These are phyloP conservation scores for Typha latifolia DNA, from an alignment of 176 grass and related monocot genomes.

Conservation along the genomic window DNA sequence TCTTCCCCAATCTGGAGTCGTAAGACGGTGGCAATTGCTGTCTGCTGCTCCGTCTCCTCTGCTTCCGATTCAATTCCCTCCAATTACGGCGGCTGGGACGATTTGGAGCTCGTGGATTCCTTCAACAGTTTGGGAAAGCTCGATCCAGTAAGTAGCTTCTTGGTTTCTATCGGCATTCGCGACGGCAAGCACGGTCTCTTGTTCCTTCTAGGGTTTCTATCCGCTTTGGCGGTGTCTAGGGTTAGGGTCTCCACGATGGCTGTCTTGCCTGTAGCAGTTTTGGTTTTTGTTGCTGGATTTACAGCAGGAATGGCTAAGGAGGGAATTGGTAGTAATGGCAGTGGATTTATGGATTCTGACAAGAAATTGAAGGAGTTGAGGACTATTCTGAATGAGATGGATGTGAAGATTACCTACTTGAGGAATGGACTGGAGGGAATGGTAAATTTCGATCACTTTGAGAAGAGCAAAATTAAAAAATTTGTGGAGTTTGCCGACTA, in stretches of 20 bases:
- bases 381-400: conserved; percentile 44
- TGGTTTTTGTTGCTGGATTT: conserved; percentile 55
- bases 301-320: conserved; percentile 17
- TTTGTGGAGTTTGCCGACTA: conserved; percentile 35
- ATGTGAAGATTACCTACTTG: conserved; percentile 35
- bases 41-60: neutral
- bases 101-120: conserved; percentile 30
- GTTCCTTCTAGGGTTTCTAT: conserved; percentile 37
- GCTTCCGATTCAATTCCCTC: conserved; percentile 15
- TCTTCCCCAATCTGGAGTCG: neutral
- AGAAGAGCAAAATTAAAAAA: conserved; percentile 8
- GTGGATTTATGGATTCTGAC: conserved; percentile 14
- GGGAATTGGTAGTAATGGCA: neutral
- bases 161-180: conserved; percentile 23
- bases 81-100: conserved; percentile 62
- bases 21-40: neutral
- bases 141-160: conserved; percentile 21
- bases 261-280: conserved; percentile 36
- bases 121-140: neutral
- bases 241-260: conserved; percentile 42
- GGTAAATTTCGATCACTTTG: conserved; percentile 10
- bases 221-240: conserved; percentile 34
- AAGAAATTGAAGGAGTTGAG: conserved; percentile 26
- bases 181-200: conserved; percentile 26
- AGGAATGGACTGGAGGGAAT: conserved; percentile 24